Evolutionary conservation across 2,329 filamentous ascomycete species (phyloP).

Genomic region (Pyrenophora tritici-repentis): DNA sequence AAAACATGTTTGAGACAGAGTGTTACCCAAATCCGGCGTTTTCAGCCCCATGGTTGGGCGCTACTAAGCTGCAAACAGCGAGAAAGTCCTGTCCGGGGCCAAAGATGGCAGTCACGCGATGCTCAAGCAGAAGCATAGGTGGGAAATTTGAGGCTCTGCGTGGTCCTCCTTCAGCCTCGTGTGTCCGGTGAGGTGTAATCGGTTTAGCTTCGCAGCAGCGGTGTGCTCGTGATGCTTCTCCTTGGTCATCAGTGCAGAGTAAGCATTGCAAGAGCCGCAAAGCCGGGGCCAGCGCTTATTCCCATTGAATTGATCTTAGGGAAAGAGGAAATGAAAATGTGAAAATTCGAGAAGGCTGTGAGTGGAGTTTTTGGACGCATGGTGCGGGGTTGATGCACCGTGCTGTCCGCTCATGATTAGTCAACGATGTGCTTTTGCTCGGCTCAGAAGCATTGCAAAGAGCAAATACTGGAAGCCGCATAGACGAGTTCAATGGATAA

Average conservation of each 20-base stretch:
- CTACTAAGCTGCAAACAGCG: too few species aligned
- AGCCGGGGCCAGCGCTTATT: too few species aligned
- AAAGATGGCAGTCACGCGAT: neutral
- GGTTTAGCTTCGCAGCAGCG: conserved; percentile 2
- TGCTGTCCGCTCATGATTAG: neutral
- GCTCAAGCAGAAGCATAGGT: neutral
- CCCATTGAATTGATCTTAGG: too few species aligned
- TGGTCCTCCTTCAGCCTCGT: conserved; percentile 3
- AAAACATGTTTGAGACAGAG: neutral
- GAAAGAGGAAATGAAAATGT: too few species aligned
- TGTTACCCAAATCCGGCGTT: too few species aligned
- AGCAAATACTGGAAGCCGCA: neutral
- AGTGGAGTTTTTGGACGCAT: neutral
- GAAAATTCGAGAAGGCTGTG: conserved; percentile 1
- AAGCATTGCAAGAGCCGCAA: neutral
- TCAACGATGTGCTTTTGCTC: neutral
- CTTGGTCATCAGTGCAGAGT: neutral
- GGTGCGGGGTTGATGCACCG: conserved; percentile 5
- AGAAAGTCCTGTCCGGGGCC: neutral
- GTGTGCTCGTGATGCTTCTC: neutral
- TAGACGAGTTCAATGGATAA: too few species aligned
- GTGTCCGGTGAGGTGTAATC: conserved; percentile 10
- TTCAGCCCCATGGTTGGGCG: too few species aligned
- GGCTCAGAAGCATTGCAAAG: neutral
- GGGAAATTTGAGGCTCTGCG: neutral